phyloP scores from a whole-genome alignment of 345 rosid species.

The Eucalyptus cloeziana region DNA sequence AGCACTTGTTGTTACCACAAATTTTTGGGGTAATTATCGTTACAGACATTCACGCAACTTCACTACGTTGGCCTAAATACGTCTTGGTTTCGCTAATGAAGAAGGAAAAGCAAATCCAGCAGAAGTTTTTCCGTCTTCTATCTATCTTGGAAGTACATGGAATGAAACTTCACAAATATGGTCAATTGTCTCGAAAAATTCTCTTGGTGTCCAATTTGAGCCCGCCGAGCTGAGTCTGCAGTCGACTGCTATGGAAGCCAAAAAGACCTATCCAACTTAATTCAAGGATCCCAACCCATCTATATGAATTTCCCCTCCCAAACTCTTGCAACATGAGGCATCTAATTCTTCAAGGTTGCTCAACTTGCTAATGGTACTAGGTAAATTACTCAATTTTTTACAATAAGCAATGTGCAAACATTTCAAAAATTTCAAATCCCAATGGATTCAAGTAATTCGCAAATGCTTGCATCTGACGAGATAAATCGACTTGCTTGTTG shows the following conservation, averaged over 20 bases:
- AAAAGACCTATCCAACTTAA: too few species aligned
- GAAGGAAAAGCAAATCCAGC: neutral
- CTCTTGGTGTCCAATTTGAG: neutral
- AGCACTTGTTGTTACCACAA: neutral
- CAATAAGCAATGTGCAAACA: too few species aligned
- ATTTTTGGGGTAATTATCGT: neutral
- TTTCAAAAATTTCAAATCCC: too few species aligned
- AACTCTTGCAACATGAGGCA: too few species aligned
- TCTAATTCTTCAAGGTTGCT: too few species aligned
- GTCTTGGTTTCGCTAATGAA: neutral
- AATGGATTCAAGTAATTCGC: too few species aligned
- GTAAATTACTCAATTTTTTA: too few species aligned
- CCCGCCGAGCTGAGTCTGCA: neutral
- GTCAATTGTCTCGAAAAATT: neutral
- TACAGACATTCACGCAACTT: neutral
- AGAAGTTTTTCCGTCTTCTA: neutral
- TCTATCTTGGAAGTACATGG: neutral
- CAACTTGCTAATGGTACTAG: too few species aligned
- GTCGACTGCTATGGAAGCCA: neutral
- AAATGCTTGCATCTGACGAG: too few species aligned
- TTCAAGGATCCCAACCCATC: too few species aligned
- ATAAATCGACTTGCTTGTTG: too few species aligned
- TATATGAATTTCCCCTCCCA: too few species aligned
- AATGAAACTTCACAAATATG: neutral
- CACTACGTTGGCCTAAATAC: neutral